Conservation (phyloP, 1,139 yeast species). For the Diutina rugosa region DNA sequence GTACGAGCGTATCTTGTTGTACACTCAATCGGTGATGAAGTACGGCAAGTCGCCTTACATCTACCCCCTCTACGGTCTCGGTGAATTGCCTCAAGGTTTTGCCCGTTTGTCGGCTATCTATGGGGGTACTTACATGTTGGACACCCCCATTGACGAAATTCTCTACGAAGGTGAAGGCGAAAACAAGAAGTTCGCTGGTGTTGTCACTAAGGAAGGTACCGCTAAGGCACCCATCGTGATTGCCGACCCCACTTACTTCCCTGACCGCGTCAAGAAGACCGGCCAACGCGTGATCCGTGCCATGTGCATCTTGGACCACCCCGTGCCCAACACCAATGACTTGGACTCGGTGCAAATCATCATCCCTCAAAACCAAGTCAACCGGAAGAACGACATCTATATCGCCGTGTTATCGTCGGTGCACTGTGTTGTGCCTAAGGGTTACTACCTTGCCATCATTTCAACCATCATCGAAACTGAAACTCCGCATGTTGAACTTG, state of each 20-base stretch:
- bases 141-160: conserved; percentile 87
- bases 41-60: conserved; percentile 83
- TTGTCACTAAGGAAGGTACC: conserved; percentile 79
- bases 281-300: conserved; percentile 90
- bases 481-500: conserved; percentile 83
- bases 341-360: conserved; percentile 88
- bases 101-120: conserved; percentile 94
- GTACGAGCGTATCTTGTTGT: conserved; percentile 72
- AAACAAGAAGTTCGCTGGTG: conserved; percentile 65
- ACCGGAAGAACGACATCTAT: conserved; percentile 87
- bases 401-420: conserved; percentile 83
- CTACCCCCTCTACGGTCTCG: conserved; percentile 92
- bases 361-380: conserved; percentile 93
- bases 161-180: conserved; percentile 44
- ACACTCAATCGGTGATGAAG: conserved; percentile 83
- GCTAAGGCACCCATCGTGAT: conserved; percentile 90
- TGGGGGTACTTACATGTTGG: conserved; percentile 98
- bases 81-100: conserved; percentile 97
- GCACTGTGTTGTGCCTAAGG: conserved; percentile 86
- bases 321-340: conserved; percentile 71
- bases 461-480: conserved; percentile 94
- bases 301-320: conserved; percentile 85
- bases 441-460: conserved; percentile 83
- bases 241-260: conserved; percentile 98
- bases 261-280: conserved; percentile 72